A percentile compares a stretch with the other conserved stretches of the same genome.
These are phyloP conservation scores for Aspergillus melleus DNA, from an alignment of 2,329 filamentous ascomycete genomes.

Conservation along the genomic window DNA sequence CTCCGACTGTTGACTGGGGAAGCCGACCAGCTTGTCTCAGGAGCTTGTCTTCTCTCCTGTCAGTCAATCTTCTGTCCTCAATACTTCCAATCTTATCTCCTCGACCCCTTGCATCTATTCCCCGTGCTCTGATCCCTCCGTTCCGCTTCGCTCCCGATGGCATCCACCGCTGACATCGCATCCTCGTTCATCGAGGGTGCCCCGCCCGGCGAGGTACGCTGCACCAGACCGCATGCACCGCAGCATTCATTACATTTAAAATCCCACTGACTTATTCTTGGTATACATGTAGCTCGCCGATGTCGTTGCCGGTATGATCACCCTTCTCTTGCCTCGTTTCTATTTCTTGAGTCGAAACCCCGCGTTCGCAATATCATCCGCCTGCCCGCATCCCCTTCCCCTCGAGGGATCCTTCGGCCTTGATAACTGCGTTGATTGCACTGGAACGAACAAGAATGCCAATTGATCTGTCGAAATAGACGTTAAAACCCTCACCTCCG, in stretches of 20 bases:
- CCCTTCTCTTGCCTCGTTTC: background rate
- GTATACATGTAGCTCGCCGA: conserved; percentile 68
- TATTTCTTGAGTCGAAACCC: background rate
- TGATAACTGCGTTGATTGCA: background rate
- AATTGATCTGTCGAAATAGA: conserved; percentile 55
- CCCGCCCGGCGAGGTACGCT: conserved; percentile 85
- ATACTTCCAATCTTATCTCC: too few species aligned
- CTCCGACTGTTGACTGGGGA: conserved; percentile 22
- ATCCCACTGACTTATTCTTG: conserved; percentile 13
- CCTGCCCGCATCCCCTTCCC: conserved; percentile 9
- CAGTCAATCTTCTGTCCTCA: background rate
- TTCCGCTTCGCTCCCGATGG: conserved; percentile 31
- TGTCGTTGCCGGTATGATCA: conserved; percentile 72
- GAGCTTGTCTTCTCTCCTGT: background rate
- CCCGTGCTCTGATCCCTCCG: too few species aligned
- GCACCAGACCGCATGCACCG: background rate
- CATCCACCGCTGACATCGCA: conserved; percentile 59
- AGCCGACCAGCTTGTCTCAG: background rate
- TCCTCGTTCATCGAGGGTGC: conserved; percentile 91
- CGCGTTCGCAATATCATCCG: background rate
- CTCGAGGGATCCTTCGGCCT: conserved; percentile 12
- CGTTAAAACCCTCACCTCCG: conserved; percentile 80
- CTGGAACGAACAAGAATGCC: conserved; percentile 9
- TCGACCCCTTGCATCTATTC: background rate
- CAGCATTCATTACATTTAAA: conserved; percentile 10